A percentile compares a stretch with the other conserved stretches of the same genome.
Evolutionary conservation across 2,329 filamentous ascomycete species (phyloP).

Genomic region (Colletotrichum acutatum): DNA sequence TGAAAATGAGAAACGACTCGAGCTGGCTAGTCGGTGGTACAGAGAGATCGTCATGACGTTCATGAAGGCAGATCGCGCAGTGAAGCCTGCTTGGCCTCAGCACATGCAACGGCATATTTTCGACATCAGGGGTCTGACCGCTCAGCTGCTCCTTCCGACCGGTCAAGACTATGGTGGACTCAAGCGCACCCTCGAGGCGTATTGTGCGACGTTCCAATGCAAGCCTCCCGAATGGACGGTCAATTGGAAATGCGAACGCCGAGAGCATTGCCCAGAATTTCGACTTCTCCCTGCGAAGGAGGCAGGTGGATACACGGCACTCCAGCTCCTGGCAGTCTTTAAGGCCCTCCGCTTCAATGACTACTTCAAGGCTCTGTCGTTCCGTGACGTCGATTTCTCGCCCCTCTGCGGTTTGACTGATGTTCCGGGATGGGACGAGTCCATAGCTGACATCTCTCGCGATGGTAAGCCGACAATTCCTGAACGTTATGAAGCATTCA

Average conservation of each 20-base stretch:
- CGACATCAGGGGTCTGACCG: constrained; percentile 61
- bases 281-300: constrained; percentile 58
- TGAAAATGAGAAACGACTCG: constrained; percentile 52
- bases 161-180: constrained; percentile 67
- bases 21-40: constrained; percentile 66
- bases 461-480: constrained; percentile 52
- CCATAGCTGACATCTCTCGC: constrained; percentile 62
- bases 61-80: constrained; percentile 63
- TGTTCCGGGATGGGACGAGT: constrained; percentile 54
- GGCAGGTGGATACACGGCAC: constrained; percentile 54
- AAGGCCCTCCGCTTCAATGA: constrained; percentile 68
- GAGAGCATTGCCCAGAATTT: constrained; percentile 62
- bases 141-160: constrained; percentile 63
- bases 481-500: not conserved
- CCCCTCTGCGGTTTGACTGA: constrained; percentile 54
- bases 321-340: constrained; percentile 67
- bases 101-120: constrained; percentile 65
- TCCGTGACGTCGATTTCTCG: constrained; percentile 62
- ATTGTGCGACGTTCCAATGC: constrained; percentile 63
- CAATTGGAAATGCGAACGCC: constrained; percentile 57
- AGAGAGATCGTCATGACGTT: constrained; percentile 64
- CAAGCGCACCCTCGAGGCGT: constrained; percentile 64
- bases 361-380: constrained; percentile 68
- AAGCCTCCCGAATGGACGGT: constrained; percentile 63
- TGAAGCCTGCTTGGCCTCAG: constrained; percentile 69